These are phyloP conservation scores for Epichloe bromicola DNA, from an alignment of 2,329 filamentous ascomycete genomes.

Conservation along the genomic window DNA sequence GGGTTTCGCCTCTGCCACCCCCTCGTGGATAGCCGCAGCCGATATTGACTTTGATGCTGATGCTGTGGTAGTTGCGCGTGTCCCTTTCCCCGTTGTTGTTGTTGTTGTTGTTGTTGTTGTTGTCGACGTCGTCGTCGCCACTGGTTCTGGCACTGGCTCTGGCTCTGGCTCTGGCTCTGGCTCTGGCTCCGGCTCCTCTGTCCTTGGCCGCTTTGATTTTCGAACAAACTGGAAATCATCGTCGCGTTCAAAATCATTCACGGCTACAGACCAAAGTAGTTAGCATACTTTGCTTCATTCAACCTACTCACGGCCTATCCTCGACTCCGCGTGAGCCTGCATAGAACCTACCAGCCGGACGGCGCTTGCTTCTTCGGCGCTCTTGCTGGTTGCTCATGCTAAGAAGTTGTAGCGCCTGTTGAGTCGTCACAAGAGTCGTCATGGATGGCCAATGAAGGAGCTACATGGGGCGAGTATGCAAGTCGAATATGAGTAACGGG, in stretches of 20 bases:
- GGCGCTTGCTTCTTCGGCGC: constrained; percentile 50
- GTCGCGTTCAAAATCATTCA: constrained; percentile 51
- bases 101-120: no score
- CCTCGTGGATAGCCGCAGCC: constrained; percentile 10
- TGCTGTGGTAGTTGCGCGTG: not conserved
- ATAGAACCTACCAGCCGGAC: constrained; percentile 38
- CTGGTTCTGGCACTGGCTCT: constrained; percentile 13
- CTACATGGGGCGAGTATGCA: constrained; percentile 1
- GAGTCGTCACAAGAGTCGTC: constrained; percentile 55
- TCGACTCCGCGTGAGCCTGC: not conserved
- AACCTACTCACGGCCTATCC: not conserved
- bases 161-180: constrained; percentile 9
- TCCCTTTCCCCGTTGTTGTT: not conserved
- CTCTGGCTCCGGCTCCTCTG: constrained; percentile 29
- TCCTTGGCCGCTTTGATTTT: constrained; percentile 51
- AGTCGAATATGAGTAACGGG: not conserved
- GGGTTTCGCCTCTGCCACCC: not conserved
- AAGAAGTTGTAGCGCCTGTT: constrained; percentile 51
- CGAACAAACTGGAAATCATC: constrained; percentile 67
- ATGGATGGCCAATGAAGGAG: constrained; percentile 40
- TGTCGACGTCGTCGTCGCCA: constrained; percentile 12
- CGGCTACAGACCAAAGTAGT: constrained; percentile 15
- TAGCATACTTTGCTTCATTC: not conserved
- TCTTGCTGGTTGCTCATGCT: constrained; percentile 56
- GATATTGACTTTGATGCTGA: not conserved